Conservation (phyloP, 257 asterid species). For the Cordia subcordata region DNA sequence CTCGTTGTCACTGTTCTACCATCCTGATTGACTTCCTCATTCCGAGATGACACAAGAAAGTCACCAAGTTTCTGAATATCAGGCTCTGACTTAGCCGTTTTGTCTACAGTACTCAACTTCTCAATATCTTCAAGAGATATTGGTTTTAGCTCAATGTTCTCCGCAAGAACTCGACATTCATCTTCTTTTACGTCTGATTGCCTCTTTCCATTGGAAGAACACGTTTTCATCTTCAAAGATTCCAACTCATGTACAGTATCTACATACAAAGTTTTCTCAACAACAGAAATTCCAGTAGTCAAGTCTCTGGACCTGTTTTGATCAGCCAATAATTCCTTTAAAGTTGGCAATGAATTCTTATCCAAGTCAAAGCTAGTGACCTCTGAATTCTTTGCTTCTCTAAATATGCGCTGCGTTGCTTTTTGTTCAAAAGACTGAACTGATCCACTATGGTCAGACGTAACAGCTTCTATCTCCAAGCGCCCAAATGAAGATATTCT, state of each 20-base stretch:
- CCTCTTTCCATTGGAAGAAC: slow-evolving; percentile 18
- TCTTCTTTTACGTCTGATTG: slow-evolving; percentile 17
- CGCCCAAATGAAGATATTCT: slow-evolving; percentile 9
- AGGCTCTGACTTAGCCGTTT: slow-evolving; percentile 13
- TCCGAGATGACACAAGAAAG: slow-evolving; percentile 14
- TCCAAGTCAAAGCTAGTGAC: slow-evolving; percentile 9
- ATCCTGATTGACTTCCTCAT: slow-evolving; percentile 11
- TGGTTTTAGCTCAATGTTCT: slow-evolving; percentile 21
- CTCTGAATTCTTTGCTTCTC: slow-evolving; percentile 13
- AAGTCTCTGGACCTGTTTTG: slow-evolving; percentile 18
- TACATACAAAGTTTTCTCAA: slow-evolving; percentile 64
- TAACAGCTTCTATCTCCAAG: slow-evolving; percentile 12
- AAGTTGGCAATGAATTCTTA: slow-evolving; percentile 26
- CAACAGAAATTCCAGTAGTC: slow-evolving; percentile 21
- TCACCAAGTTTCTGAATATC: slow-evolving; percentile 18
- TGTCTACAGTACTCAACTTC: slow-evolving; percentile 17
- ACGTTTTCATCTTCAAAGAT: slow-evolving; percentile 20
- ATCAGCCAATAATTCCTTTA: slow-evolving; percentile 45
- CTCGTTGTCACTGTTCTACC: slow-evolving; percentile 7
- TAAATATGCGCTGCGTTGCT: slow-evolving; percentile 11
- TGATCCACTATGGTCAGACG: slow-evolving; percentile 12
- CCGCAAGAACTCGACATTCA: slow-evolving; percentile 11
- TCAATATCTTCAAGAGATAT: slow-evolving; percentile 13
- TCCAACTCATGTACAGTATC: slow-evolving; percentile 47
- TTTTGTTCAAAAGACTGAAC: slow-evolving; percentile 17